These are phyloP conservation scores for Marasmius tenuissimus DNA, from an alignment of 1,284 basidiomycete species.

Conservation along the genomic window DNA sequence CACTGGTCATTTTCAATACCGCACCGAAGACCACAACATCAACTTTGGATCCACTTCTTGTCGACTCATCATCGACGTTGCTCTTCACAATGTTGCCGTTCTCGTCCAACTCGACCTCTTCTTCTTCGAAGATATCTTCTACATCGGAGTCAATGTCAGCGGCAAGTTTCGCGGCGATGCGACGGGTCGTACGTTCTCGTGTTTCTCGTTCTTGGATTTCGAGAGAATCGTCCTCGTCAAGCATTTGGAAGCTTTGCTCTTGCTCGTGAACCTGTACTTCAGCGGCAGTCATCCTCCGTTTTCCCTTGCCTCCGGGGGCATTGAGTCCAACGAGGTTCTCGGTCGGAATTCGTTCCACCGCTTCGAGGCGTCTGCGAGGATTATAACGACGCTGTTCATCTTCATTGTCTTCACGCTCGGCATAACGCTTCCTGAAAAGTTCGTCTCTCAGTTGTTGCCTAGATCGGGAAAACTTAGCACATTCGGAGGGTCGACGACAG, in stretches of 20 bases:
- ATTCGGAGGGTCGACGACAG: background rate
- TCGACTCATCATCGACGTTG: no score
- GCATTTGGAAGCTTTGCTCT: background rate
- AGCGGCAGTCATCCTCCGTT: slow-evolving; percentile 5
- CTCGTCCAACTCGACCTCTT: background rate
- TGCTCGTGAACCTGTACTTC: slow-evolving; percentile 3
- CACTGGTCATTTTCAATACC: background rate
- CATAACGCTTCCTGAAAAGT: background rate
- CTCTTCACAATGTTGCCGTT: background rate
- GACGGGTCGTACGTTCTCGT: background rate
- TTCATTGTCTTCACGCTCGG: background rate
- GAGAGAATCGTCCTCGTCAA: background rate
- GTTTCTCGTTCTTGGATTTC: background rate
- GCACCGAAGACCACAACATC: background rate
- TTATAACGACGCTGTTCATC: background rate
- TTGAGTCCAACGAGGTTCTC: background rate
- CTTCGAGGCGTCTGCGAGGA: background rate
- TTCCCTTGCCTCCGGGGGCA: slow-evolving; percentile 6
- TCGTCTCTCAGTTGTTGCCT: background rate
- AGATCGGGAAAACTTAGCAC: background rate
- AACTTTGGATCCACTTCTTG: background rate
- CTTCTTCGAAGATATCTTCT: background rate
- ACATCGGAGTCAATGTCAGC: background rate
- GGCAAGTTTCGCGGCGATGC: background rate
- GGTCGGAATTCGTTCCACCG: background rate